Conservation (phyloP, 2,329 filamentous ascomycete species). For the Scopulariopsis brevicaulis region DNA sequence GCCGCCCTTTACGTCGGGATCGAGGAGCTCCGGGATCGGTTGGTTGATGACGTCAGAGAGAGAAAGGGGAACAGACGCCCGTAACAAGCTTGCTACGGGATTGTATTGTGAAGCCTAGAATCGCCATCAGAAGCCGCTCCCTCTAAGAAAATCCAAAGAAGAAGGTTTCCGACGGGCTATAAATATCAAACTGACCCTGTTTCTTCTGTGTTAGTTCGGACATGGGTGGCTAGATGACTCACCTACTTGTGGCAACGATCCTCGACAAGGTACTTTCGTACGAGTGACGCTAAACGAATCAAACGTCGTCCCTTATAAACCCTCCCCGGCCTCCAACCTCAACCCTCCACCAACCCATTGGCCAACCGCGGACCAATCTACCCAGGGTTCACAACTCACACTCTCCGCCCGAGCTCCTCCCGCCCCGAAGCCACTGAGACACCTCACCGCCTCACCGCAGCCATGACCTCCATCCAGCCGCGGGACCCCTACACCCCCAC, state of each 20-base stretch:
- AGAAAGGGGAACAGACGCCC: too few species aligned
- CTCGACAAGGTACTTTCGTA: not conserved
- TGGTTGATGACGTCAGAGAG: not conserved
- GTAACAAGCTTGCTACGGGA: too few species aligned
- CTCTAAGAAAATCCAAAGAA: not conserved
- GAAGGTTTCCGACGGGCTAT: too few species aligned
- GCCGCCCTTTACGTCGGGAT: not conserved
- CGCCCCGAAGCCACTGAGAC: not conserved
- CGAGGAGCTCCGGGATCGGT: not conserved
- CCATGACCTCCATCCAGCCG: conserved; percentile 70
- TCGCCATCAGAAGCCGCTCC: too few species aligned
- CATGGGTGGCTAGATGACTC: not conserved
- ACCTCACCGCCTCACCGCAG: conserved; percentile 1
- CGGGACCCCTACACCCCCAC: conserved; percentile 67
- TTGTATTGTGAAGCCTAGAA: too few species aligned
- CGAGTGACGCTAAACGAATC: not conserved
- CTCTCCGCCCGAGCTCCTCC: not conserved
- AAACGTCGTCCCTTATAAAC: not conserved
- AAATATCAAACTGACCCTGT: not conserved
- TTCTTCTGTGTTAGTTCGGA: not conserved
- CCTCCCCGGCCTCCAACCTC: not conserved
- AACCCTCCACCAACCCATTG: not conserved
- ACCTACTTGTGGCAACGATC: not conserved
- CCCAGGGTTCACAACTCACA: not conserved
- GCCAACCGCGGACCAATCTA: not conserved